A percentile compares a stretch with the other conserved stretches of the same genome.
Evolutionary conservation across 352 stramenopile species (phyloP).

Genomic region (Blastocystis hominis): DNA sequence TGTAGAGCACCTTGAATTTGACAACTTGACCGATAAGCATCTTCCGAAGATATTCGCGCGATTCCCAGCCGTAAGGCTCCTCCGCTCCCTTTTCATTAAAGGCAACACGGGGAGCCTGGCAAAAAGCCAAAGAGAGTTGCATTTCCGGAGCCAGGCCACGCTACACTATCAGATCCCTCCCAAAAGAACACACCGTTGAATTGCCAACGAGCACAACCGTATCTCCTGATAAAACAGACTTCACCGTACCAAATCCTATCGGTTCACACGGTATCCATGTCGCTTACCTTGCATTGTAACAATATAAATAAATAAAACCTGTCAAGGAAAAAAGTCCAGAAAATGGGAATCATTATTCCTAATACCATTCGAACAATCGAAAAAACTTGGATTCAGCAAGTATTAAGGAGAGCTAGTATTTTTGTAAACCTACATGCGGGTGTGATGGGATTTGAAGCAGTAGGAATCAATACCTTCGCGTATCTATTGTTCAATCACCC

Average conservation of each 20-base stretch:
- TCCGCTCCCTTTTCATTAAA: constrained; percentile 65
- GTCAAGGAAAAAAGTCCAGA: neutral
- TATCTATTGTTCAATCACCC: too few relatives aligned
- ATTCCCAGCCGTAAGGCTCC: constrained; percentile 84
- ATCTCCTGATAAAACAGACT: constrained; percentile 90
- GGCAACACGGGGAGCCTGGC: constrained; percentile 81
- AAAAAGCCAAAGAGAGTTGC: constrained; percentile 84
- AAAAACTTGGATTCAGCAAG: neutral
- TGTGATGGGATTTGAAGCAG: too few relatives aligned
- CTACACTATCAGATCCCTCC: neutral
- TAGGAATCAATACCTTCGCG: too few relatives aligned
- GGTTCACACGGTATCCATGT: neutral
- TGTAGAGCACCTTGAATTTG: constrained; percentile 85
- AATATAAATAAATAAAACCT: neutral
- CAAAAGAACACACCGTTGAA: constrained; percentile 59
- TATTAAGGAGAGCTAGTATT: too few relatives aligned
- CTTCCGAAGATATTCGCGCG: constrained; percentile 86
- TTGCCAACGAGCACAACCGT: constrained; percentile 87
- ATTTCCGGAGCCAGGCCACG: constrained; percentile 82
- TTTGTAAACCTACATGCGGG: too few relatives aligned
- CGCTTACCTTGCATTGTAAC: constrained; percentile 33
- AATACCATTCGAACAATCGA: neutral
- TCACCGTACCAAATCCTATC: constrained; percentile 68
- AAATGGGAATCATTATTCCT: neutral
- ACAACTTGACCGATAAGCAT: constrained; percentile 87